A percentile compares a stretch with the other conserved stretches of the same genome.
Conservation (phyloP, 441 rosid genomes). For the Aleurites moluccanus region DNA sequence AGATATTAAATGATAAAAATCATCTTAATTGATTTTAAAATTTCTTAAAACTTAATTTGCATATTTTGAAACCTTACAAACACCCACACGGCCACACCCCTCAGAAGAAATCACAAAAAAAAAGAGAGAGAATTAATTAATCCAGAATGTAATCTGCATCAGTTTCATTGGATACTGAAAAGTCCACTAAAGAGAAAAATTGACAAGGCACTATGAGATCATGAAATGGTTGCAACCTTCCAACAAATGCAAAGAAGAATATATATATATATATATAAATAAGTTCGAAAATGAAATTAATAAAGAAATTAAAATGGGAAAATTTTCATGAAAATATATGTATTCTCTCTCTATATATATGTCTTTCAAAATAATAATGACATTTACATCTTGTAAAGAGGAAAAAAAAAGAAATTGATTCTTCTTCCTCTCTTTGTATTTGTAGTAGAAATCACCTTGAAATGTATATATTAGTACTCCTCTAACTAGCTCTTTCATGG, state of each 20-base stretch:
- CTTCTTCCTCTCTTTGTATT: conserved; percentile 3
- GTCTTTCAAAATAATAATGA: not conserved
- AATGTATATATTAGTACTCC: not conserved
- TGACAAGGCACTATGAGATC: not conserved
- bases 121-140: not conserved
- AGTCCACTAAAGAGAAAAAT: conserved; percentile 1
- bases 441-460: conserved; percentile 6
- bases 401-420: not conserved
- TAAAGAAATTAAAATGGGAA: no score
- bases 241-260: not conserved
- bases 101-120: not conserved
- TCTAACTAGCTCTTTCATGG: not conserved
- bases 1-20: no score
- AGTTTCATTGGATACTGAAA: conserved; percentile 3
- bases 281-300: no score
- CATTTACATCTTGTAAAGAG: not conserved
- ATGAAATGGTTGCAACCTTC: conserved; percentile 1
- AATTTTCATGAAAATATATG: no score
- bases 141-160: not conserved
- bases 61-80: no score
- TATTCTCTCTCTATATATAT: not conserved
- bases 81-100: not conserved
- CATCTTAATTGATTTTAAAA: not conserved
- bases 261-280: no score
- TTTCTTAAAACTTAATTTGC: no score